phyloP scores from a whole-genome alignment of 768 basidiomycete species.

The Infundibulicybe gibba region DNA sequence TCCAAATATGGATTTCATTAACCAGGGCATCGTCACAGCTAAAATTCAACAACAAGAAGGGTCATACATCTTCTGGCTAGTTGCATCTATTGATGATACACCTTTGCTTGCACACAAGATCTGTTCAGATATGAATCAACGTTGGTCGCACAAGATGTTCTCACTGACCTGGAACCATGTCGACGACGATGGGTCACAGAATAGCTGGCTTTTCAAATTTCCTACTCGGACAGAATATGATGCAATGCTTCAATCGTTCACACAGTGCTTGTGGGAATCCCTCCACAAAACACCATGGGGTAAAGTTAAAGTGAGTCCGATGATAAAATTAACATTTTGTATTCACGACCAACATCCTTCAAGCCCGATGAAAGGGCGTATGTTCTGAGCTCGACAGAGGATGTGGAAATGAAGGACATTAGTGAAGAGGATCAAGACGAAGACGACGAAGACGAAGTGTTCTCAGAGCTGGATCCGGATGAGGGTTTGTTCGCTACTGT shows the following conservation, averaged over 20 bases:
- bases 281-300: slow-evolving; percentile 69
- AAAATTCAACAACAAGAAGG: slow-evolving; percentile 45
- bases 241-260: slow-evolving; percentile 59
- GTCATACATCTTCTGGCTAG: slow-evolving; percentile 57
- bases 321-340: no score
- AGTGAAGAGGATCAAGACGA: slow-evolving; percentile 76
- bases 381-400: slow-evolving; percentile 74
- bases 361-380: slow-evolving; percentile 84
- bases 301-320: slow-evolving; percentile 68
- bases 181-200: slow-evolving; percentile 46
- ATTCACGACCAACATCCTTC: not conserved
- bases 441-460: slow-evolving; percentile 80
- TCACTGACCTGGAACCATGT: slow-evolving; percentile 91
- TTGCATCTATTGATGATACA: slow-evolving; percentile 46
- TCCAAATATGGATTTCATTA: slow-evolving; percentile 42
- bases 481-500: slow-evolving; percentile 40
- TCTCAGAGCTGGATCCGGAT: slow-evolving; percentile 60
- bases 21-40: slow-evolving; percentile 52
- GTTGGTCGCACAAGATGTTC: slow-evolving; percentile 53
- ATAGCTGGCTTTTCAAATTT: slow-evolving; percentile 86
- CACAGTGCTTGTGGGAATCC: slow-evolving; percentile 76
- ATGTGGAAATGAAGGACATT: slow-evolving; percentile 84
- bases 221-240: slow-evolving; percentile 48
- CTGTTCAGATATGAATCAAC: slow-evolving; percentile 66
- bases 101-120: slow-evolving; percentile 61